phyloP scores from a whole-genome alignment of 192 early-diverging fungal species.

The Coemansia guatemalensis region DNA sequence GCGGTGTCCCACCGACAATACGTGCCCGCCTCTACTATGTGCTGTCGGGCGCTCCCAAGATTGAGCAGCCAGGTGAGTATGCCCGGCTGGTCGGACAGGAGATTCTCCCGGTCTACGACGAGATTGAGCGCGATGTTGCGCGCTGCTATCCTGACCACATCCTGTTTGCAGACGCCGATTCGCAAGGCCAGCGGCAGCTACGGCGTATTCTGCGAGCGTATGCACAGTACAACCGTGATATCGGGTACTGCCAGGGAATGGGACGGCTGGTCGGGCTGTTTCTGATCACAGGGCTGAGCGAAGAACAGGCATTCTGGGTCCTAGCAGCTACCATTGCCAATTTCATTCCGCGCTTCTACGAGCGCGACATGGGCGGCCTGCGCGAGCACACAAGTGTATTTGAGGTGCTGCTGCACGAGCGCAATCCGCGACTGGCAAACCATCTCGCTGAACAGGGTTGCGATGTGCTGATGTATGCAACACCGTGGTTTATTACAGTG shows the following conservation, averaged over 20 bases:
- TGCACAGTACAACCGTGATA: conserved; percentile 76
- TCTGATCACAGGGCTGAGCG: conserved; percentile 76
- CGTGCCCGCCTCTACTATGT: conserved; percentile 45
- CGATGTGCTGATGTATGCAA: conserved; percentile 84
- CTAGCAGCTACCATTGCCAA: conserved; percentile 72
- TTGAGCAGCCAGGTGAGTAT: conserved; percentile 29
- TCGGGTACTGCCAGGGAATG: conserved; percentile 98
- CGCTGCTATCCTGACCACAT: conserved; percentile 88
- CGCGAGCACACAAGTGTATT: conserved; percentile 82
- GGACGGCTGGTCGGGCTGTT: conserved; percentile 88
- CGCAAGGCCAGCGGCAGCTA: conserved; percentile 75
- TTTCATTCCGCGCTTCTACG: conserved; percentile 80
- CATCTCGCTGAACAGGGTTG: conserved; percentile 76
- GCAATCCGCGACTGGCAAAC: conserved; percentile 63
- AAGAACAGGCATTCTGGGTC: conserved; percentile 90
- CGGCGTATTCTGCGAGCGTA: conserved; percentile 80
- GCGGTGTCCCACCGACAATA: conserved; percentile 28
- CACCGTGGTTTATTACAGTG: conserved; percentile 92
- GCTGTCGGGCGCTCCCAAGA: conserved; percentile 26
- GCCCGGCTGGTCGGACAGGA: conserved; percentile 23
- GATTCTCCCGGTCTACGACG: conserved; percentile 69
- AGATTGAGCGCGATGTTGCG: conserved; percentile 87
- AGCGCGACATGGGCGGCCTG: conserved; percentile 68
- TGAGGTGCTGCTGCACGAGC: conserved; percentile 69
- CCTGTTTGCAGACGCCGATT: conserved; percentile 70